Evolutionary conservation across 2,329 filamentous ascomycete genomes (phyloP).

Genomic region (Graphium sp.): DNA sequence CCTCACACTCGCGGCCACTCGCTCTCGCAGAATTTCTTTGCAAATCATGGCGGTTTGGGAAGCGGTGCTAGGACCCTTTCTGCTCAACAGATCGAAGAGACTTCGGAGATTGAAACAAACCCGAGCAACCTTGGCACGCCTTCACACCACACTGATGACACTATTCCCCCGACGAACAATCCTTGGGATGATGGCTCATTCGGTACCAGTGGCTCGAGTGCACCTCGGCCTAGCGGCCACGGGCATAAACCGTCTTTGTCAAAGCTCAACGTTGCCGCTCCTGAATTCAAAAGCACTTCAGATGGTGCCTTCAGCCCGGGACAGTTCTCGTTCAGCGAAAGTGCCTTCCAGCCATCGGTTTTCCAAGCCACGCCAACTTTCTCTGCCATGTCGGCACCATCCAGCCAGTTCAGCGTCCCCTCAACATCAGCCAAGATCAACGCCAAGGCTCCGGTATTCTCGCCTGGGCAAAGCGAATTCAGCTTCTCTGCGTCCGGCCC

Average conservation of each 20-base stretch:
- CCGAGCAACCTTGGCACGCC: constrained; percentile 57
- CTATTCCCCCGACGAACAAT: too few relatives aligned
- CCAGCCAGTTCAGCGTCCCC: constrained; percentile 17
- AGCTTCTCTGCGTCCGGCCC: constrained; percentile 50
- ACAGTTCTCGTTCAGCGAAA: constrained; percentile 30
- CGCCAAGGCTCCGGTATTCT: constrained; percentile 53
- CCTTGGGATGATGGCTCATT: constrained; percentile 41
- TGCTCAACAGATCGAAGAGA: constrained; percentile 27
- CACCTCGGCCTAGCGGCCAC: constrained; percentile 34
- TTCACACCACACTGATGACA: constrained; percentile 34
- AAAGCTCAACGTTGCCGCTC: constrained; percentile 75
- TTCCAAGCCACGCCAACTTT: constrained; percentile 23
- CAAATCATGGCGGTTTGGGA: constrained; percentile 31
- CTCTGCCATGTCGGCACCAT: constrained; percentile 15
- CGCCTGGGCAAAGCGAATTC: constrained; percentile 47
- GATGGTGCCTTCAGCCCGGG: constrained; percentile 30
- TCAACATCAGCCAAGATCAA: constrained; percentile 42
- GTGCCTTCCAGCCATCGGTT: constrained; percentile 27
- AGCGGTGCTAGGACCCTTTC: constrained; percentile 20
- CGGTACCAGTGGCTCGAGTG: constrained; percentile 15
- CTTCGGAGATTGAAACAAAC: constrained; percentile 56
- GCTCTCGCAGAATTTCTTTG: constrained; percentile 48
- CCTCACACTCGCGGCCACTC: constrained; percentile 62
- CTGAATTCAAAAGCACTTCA: constrained; percentile 70
- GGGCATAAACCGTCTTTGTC: constrained; percentile 55